These are phyloP conservation scores for Linum lewisii DNA, from an alignment of 345 rosid species.

Conservation along the genomic window DNA sequence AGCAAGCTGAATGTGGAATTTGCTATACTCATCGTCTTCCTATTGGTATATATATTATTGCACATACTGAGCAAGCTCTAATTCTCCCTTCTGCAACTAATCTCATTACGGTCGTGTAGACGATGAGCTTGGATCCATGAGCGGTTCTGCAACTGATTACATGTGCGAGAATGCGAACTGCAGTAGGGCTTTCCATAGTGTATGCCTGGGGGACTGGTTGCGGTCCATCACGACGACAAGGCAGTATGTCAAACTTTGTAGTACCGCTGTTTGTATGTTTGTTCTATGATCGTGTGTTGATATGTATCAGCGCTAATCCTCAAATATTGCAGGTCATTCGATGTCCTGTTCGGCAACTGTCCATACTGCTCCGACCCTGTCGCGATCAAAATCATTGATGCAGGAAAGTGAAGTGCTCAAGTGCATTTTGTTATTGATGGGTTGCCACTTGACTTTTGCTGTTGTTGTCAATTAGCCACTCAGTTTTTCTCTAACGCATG, in stretches of 20 bases:
- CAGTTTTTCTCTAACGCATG: too few species aligned
- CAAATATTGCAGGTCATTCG: conserved; percentile 55
- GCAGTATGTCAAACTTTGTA: conserved; percentile 48
- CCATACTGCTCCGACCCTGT: conserved; percentile 69
- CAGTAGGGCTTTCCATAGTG: conserved; percentile 57
- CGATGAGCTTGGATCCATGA: conserved; percentile 52
- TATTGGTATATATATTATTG: conserved; percentile 28
- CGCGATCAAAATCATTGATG: too few species aligned
- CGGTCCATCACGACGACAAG: conserved; percentile 71
- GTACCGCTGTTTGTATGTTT: too few species aligned
- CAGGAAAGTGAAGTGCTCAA: too few species aligned
- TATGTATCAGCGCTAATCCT: neutral
- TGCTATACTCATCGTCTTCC: conserved; percentile 73
- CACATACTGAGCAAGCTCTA: neutral
- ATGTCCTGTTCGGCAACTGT: conserved; percentile 71
- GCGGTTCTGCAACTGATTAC: conserved; percentile 54
- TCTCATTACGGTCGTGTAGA: conserved; percentile 24
- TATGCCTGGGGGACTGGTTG: conserved; percentile 71
- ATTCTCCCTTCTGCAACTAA: conserved; percentile 13
- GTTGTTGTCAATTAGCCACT: too few species aligned
- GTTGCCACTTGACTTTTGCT: too few species aligned
- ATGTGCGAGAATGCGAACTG: conserved; percentile 61
- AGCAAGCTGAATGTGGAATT: conserved; percentile 72
- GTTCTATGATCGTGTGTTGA: neutral
- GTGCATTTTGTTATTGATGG: too few species aligned